A percentile compares a stretch with the other conserved stretches of the same genome.
These are phyloP conservation scores for Diddensiella caesifluorescens DNA, from an alignment of 805 yeast genomes.

Conservation along the genomic window DNA sequence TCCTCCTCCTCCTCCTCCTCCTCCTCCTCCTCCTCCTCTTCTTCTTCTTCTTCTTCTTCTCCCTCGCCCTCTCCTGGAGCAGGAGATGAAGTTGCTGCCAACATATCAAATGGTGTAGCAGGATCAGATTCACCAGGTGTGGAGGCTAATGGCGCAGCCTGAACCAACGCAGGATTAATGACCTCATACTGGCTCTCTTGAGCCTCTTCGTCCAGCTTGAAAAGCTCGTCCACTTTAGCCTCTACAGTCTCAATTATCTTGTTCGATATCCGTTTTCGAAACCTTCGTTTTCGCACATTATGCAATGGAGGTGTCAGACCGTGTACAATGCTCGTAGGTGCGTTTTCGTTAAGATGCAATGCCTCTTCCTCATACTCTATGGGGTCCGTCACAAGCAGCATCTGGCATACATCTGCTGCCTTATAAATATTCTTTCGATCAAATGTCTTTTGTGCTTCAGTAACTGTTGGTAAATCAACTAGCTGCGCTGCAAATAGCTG, in stretches of 20 bases:
- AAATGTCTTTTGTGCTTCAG: conserved; percentile 82
- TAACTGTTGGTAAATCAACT: conserved; percentile 82
- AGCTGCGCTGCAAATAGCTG: conserved; percentile 74
- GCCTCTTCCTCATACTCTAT: conserved; percentile 44
- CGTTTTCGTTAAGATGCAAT: conserved; percentile 23
- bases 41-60: conserved; percentile 26
- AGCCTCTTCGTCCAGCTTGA: conserved; percentile 75
- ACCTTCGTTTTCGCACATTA: conserved; percentile 62
- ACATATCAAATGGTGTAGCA: conserved; percentile 12
- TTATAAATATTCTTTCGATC: conserved; percentile 87
- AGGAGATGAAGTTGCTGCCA: conserved; percentile 25
- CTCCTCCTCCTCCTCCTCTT: conserved; percentile 27
- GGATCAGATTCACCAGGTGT: no score
- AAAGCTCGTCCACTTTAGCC: conserved; percentile 66
- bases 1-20: conserved; percentile 34
- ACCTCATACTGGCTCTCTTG: conserved; percentile 74
- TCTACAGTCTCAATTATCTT: conserved; percentile 74
- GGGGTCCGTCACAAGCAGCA: conserved; percentile 65
- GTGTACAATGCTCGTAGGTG: conserved; percentile 45
- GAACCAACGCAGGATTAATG: conserved; percentile 37
- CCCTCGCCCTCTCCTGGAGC: conserved; percentile 30
- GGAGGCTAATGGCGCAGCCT: conserved; percentile 22
- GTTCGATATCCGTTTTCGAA: conserved; percentile 64
- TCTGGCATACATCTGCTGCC: conserved; percentile 79
- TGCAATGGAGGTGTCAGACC: conserved; percentile 81